A percentile compares a stretch with the other conserved stretches of the same genome.
Evolutionary conservation across 371 early-diverging fungal genomes (phyloP).

Genomic region (Actinomortierella wolfii): DNA sequence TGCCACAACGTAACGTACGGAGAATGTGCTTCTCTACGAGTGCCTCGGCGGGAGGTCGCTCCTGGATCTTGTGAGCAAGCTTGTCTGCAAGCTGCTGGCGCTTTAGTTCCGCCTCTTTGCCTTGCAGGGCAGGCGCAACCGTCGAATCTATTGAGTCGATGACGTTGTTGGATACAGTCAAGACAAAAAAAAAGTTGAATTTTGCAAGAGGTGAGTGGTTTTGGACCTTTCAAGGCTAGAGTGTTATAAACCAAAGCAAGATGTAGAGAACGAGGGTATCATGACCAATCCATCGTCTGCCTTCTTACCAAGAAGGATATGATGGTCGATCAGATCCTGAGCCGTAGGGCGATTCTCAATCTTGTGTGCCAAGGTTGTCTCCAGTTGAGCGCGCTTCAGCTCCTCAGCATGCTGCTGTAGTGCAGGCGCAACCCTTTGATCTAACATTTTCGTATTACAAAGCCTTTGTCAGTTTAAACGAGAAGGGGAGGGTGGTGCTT

Average conservation of each 20-base stretch:
- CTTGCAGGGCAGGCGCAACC: slow-evolving; percentile 62
- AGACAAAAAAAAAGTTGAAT: background rate
- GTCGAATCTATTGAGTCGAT: slow-evolving; percentile 48
- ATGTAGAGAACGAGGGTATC: no score
- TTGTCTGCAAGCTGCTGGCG: slow-evolving; percentile 56
- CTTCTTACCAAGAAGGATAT: slow-evolving; percentile 63
- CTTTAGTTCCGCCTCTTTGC: slow-evolving; percentile 48
- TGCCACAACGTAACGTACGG: slow-evolving; percentile 8
- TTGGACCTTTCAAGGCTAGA: no score
- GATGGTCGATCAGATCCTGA: slow-evolving; percentile 70
- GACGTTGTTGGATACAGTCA: no score
- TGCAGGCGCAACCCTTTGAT: slow-evolving; percentile 65
- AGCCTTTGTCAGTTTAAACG: background rate
- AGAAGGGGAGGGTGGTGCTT: background rate
- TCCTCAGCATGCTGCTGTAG: slow-evolving; percentile 67
- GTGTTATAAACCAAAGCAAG: no score
- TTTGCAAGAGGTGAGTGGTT: no score
- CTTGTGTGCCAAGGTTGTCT: slow-evolving; percentile 71
- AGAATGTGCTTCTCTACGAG: slow-evolving; percentile 67
- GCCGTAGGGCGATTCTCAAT: slow-evolving; percentile 74
- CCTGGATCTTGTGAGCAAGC: slow-evolving; percentile 61
- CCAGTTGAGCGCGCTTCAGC: slow-evolving; percentile 64
- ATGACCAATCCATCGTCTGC: no score
- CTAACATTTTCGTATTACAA: slow-evolving; percentile 7
- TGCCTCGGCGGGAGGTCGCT: slow-evolving; percentile 61